Evolutionary conservation across 2,329 filamentous ascomycete genomes (phyloP).

Genomic region (Paracamarosporium sp.): DNA sequence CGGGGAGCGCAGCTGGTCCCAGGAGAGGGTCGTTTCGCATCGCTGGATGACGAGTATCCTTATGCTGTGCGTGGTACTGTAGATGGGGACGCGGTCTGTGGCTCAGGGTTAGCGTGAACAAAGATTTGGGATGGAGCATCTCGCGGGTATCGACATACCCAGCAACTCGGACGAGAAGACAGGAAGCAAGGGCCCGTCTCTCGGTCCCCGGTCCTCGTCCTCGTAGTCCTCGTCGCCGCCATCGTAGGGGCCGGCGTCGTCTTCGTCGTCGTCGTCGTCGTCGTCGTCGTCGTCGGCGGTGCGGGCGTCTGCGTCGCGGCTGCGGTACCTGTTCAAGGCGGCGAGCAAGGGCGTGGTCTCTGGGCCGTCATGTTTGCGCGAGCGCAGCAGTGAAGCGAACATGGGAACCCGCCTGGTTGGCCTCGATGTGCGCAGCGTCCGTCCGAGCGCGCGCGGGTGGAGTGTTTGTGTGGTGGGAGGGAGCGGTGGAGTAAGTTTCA

Average conservation of each 20-base stretch:
- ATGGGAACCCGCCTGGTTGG: slow-evolving; percentile 31
- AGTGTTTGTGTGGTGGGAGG: slow-evolving; percentile 10
- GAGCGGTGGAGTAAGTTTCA: slow-evolving; percentile 12
- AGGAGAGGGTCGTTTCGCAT: slow-evolving; percentile 90
- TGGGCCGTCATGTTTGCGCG: slow-evolving; percentile 34
- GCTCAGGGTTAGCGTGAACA: slow-evolving; percentile 28
- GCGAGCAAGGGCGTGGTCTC: slow-evolving; percentile 47
- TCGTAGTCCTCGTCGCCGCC: slow-evolving; percentile 36
- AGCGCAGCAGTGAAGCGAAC: slow-evolving; percentile 47
- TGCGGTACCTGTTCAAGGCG: slow-evolving; percentile 37
- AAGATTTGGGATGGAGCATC: background rate
- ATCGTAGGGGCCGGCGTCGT: slow-evolving; percentile 34
- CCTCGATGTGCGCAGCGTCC: slow-evolving; percentile 5
- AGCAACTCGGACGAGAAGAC: slow-evolving; percentile 49
- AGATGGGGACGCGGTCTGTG: slow-evolving; percentile 84
- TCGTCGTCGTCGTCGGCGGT: slow-evolving; percentile 12
- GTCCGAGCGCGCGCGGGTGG: slow-evolving; percentile 7
- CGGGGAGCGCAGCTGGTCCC: slow-evolving; percentile 94
- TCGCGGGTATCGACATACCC: slow-evolving; percentile 29
- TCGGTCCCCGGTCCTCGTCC: slow-evolving; percentile 34
- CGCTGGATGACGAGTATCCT: slow-evolving; percentile 82
- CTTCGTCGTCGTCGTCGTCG: slow-evolving; percentile 20
- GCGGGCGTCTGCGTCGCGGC: slow-evolving; percentile 23
- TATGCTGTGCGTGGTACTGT: slow-evolving; percentile 88
- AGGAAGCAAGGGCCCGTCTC: slow-evolving; percentile 46